Evolutionary conservation across 257 asterid genomes (phyloP), one percentile per base, ranked within the genome.

Genomic region (Solanum microdontum): DNA sequence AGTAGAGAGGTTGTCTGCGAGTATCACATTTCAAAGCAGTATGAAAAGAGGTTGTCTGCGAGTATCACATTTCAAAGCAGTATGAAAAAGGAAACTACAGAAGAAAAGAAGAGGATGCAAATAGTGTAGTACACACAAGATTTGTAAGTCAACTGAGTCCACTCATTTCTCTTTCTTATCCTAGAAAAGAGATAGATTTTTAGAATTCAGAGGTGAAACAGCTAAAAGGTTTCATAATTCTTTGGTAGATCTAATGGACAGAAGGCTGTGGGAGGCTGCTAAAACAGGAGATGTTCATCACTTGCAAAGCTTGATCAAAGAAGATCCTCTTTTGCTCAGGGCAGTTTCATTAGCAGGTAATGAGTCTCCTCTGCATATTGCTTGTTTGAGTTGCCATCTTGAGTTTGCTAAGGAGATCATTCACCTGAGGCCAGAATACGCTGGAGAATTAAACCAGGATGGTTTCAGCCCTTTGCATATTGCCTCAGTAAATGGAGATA

Each of bases 381-480:
- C 83, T 76, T 76, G 83, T 13, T n/a, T n/a, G 60, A 3, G 60
- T n/a, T 1, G 33, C 60, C 60, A 36, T 76, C 60, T 75, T 75
- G 51, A 75, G 82, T 75, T 75, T 34, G 10, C 45, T 11, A 76
- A 23, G 83, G 83, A n/a, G 23, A n/a, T 76, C 34, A 39, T 39
- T 76, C 83, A 39, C 15, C 2, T 76, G 33, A 76, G 13, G 12
- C 58, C 23, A 7, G 58, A 76, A 17, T 73, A 4, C 3, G 82
- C 48, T 4, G 10, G 48, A 10, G 91, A 88, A 14, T 3, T 89
- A 39, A 88, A 88, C 86, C 32, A n/a, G 13, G 89, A 88, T 6
- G 94, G 94, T 2, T 85, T 87, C 2, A 90, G 77, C 88, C 91
- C 91, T 39, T 45, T 91, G 74, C 92, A 91, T 84, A 86, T 91